Percentiles rank a stretch among this genome's conserved stretches.
Evolutionary conservation across 2,329 filamentous ascomycete genomes (phyloP).

Genomic region (Fusarium praegraminearum): DNA sequence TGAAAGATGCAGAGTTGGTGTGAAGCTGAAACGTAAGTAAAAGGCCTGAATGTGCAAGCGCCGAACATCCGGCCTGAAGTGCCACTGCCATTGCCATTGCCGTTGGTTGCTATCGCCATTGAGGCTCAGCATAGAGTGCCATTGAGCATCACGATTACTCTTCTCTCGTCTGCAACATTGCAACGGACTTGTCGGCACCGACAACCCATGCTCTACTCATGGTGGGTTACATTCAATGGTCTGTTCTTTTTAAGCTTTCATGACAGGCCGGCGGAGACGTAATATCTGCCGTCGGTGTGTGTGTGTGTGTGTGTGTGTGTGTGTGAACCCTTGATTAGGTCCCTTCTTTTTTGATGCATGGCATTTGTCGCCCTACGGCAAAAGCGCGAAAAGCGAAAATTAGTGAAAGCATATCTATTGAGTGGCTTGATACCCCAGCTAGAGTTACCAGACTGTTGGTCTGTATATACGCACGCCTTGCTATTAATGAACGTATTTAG

Average conservation of each 20-base stretch:
- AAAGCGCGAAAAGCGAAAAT: not conserved
- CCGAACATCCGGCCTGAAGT: not conserved
- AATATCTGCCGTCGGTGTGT: not conserved
- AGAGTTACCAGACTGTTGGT: not conserved
- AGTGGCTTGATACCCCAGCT: not conserved
- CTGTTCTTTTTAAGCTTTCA: not conserved
- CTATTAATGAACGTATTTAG: not conserved
- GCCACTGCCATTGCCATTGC: not conserved
- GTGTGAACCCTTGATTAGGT: no score
- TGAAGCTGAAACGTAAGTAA: not conserved
- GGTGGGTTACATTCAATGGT: not conserved
- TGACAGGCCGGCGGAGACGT: not conserved
- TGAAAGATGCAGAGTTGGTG: not conserved
- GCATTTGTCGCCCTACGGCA: not conserved
- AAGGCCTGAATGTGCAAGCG: not conserved
- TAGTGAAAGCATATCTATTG: not conserved
- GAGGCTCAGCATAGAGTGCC: not conserved
- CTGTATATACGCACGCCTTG: not conserved
- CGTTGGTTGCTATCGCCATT: no score
- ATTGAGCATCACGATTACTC: not conserved
- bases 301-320: not conserved
- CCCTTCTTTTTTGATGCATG: not conserved
- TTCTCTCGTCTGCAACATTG: not conserved
- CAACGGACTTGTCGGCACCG: not conserved
- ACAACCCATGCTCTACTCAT: not conserved